phyloP scores from a whole-genome alignment of 1,284 basidiomycete species.

The Testicularia cyperi region DNA sequence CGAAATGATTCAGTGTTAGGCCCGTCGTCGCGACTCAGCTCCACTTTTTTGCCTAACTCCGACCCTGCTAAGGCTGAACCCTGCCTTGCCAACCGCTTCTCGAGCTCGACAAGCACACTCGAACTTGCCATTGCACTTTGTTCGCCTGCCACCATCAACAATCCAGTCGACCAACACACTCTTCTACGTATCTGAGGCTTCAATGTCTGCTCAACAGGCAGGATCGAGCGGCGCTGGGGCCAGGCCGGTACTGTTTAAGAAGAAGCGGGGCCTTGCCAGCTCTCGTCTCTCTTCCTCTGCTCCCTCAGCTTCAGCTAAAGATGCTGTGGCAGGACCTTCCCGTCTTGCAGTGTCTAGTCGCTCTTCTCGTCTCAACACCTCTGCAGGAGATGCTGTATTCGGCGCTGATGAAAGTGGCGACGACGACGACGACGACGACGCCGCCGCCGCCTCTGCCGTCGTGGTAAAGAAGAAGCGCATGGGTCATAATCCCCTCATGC shows the following conservation, averaged over 20 bases:
- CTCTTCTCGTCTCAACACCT: no score
- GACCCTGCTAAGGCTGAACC: conserved; percentile 10
- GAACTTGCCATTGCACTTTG: background rate
- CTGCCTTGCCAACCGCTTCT: no score
- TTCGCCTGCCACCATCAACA: conserved; percentile 4
- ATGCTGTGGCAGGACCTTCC: no score
- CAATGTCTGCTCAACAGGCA: no score
- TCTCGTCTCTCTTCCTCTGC: no score
- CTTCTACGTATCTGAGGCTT: background rate
- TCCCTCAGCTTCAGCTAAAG: no score
- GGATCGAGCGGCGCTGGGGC: no score
- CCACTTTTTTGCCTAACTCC: conserved; percentile 6
- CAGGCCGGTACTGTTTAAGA: conserved; percentile 19
- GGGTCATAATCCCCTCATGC: conserved; percentile 18
- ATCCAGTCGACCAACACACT: background rate
- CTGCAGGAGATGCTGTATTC: no score
- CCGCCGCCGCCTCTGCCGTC: conserved; percentile 6
- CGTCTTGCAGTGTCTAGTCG: no score
- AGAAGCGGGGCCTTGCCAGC: conserved; percentile 18
- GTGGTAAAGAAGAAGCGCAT: conserved; percentile 27
- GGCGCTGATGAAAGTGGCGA: background rate
- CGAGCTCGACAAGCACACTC: no score
- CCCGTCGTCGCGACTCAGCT: conserved; percentile 2
- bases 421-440: background rate
- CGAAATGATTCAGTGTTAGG: conserved; percentile 8